A percentile compares a stretch with the other conserved stretches of the same genome.
phyloP scores from a whole-genome alignment of 2,329 filamentous ascomycete species.

The Clonostachys solani region DNA sequence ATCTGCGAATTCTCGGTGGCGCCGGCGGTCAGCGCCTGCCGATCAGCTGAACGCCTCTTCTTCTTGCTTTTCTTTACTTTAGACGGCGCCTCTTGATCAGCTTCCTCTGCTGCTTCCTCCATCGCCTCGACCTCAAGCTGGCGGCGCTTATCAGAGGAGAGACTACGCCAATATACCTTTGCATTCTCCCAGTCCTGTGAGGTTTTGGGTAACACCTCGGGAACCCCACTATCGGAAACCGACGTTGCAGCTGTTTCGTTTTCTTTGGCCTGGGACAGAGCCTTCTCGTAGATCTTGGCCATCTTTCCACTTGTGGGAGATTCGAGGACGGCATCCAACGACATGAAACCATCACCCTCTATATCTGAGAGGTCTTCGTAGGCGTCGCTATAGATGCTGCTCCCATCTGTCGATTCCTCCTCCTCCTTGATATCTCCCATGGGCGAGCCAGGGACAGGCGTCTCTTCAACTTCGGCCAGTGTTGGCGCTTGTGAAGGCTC shows the following conservation, averaged over 20 bases:
- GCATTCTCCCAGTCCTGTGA: conserved; percentile 61
- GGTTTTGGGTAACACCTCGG: background rate
- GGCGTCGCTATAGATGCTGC: conserved; percentile 70
- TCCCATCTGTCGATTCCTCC: conserved; percentile 42
- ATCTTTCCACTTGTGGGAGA: conserved; percentile 34
- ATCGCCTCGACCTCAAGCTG: conserved; percentile 56
- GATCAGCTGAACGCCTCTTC: conserved; percentile 18
- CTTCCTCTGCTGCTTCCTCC: conserved; percentile 46
- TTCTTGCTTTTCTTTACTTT: conserved; percentile 26
- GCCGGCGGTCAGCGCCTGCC: conserved; percentile 1
- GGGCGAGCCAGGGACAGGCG: background rate
- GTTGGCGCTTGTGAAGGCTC: background rate
- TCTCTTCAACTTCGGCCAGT: background rate
- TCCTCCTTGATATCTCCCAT: conserved; percentile 30
- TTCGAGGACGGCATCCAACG: conserved; percentile 67
- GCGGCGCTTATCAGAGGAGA: conserved; percentile 58
- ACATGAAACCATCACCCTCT: conserved; percentile 65
- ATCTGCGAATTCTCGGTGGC: background rate
- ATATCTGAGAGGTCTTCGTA: conserved; percentile 67
- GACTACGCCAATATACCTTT: conserved; percentile 65
- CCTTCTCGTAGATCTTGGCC: conserved; percentile 11
- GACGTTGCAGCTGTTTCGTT: conserved; percentile 3
- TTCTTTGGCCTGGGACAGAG: conserved; percentile 11
- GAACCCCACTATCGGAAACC: background rate
- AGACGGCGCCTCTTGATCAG: conserved; percentile 17